Percentiles rank a stretch among this genome's conserved stretches.
phyloP scores from a whole-genome alignment of 2,329 filamentous ascomycete species.

The Trichoderma asperellum region DNA sequence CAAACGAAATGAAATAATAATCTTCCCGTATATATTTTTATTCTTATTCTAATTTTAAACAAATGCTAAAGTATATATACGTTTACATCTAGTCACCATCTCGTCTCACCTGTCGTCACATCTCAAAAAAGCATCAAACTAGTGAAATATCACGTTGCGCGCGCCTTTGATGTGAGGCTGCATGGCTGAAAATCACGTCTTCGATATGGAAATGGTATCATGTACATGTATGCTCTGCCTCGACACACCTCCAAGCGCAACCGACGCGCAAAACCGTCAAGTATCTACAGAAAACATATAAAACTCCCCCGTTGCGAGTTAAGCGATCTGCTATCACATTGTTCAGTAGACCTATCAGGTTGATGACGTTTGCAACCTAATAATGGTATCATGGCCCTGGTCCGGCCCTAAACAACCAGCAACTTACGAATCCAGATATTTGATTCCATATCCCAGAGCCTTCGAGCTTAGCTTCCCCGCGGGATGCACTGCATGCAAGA shows the following conservation, averaged over 20 bases:
- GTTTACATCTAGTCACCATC: not conserved
- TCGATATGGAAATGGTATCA: constrained; percentile 27
- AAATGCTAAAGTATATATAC: constrained; percentile 13
- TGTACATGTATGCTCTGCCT: constrained; percentile 1
- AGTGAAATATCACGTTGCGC: not conserved
- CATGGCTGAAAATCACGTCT: constrained; percentile 15
- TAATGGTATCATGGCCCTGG: constrained; percentile 27
- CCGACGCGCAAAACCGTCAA: not conserved
- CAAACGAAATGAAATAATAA: not conserved
- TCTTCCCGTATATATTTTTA: not conserved
- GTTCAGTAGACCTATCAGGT: not conserved
- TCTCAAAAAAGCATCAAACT: not conserved
- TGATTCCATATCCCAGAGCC: constrained; percentile 11
- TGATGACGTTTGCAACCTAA: constrained; percentile 26
- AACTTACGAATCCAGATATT: not conserved
- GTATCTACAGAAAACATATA: not conserved
- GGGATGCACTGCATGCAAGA: not conserved
- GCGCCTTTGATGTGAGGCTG: not conserved
- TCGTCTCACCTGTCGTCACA: not conserved
- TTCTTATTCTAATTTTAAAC: not conserved
- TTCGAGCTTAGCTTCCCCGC: constrained; percentile 1
- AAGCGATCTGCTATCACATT: not conserved
- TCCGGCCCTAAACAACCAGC: not conserved
- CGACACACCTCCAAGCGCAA: not conserved
- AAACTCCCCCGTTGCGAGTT: not conserved